Base-by-base conservation (phyloP, 805 yeast genomes). In the Monosporozyma aerobia region DNA sequence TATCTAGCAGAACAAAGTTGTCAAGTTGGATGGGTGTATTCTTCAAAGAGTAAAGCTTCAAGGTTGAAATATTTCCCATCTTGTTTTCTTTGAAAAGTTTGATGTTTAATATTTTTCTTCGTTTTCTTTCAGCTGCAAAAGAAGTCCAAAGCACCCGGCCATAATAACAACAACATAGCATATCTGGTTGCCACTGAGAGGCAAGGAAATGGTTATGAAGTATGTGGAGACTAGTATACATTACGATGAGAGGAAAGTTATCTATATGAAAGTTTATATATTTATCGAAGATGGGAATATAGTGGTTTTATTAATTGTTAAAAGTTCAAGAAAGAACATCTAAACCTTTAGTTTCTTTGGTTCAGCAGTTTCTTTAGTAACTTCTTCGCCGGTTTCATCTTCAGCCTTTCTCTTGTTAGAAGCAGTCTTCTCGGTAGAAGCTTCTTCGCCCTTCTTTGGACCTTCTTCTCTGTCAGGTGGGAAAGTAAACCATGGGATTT, bases 401-500 rank as follows among this genome's bases (percentile, higher is more conserved):
- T 37, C 45, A 9, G 52, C 52, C 16, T 51, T 54, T 51, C 59
- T 58, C 51, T 56, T 57, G 13, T 33, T 44, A 23, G 43, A 35
- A 22, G 43, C 29, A n/a, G 44, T n/a, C 4, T 11, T 16, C n/a
- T 3, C 44, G 27, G 30, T 39, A 9, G 47, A 40, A 53, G 49
- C 32, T 22, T 45, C 48, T 19, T 49, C 63, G 67, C 48, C 62
- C 63, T 37, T 60, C 62, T 35, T 35, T 10, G 39, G 14, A 33
- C 13, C 60, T 69, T 73, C 83, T 45, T 82, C 87, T 30, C 75
- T 74, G 59, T 83, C 79, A 44, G 98, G 97, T 30, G 99, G 99
- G 29, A 94, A 82, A 33, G 88, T 88, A 68, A 92, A 92, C 99
- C 99, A 92, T 25, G 99, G 99, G 52, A 92, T 92, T 64, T 89